phyloP scores from a whole-genome alignment of 2,329 filamentous ascomycete species.

The Alternaria sp. region DNA sequence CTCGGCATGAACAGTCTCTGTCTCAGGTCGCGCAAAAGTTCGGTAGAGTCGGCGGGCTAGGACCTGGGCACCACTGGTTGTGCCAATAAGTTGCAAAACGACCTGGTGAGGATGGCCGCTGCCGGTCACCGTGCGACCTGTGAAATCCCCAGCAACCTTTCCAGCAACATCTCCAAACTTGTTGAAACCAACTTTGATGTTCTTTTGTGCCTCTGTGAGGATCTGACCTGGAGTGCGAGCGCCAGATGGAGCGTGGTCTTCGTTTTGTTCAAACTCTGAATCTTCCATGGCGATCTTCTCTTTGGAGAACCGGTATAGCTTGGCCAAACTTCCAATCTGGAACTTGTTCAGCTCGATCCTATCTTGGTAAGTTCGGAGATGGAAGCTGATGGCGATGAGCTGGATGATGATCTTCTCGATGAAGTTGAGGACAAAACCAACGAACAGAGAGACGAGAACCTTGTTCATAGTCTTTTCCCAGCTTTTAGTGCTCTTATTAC shows the following conservation, averaged over 20 bases:
- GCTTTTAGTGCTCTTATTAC: conserved; percentile 59
- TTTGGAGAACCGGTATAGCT: conserved; percentile 72
- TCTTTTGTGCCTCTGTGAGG: conserved; percentile 74
- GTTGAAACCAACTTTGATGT: conserved; percentile 77
- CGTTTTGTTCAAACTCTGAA: conserved; percentile 74
- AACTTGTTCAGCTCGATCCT: conserved; percentile 93
- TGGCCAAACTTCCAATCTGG: conserved; percentile 75
- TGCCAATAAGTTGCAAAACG: conserved; percentile 78
- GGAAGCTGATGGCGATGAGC: conserved; percentile 92
- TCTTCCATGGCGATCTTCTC: conserved; percentile 74
- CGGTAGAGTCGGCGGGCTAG: conserved; percentile 88
- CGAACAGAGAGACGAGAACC: conserved; percentile 84
- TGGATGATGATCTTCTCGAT: conserved; percentile 94
- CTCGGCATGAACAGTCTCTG: conserved; percentile 78
- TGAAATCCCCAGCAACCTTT: conserved; percentile 89
- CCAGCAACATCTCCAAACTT: conserved; percentile 88
- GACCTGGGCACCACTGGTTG: conserved; percentile 78
- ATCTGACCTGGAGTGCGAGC: conserved; percentile 77
- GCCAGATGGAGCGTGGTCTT: conserved; percentile 61
- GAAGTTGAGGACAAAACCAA: conserved; percentile 81
- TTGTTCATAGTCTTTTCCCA: conserved; percentile 88
- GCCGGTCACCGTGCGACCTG: conserved; percentile 73
- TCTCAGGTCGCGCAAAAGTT: conserved; percentile 78
- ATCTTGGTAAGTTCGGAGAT: conserved; percentile 87
- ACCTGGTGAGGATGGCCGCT: conserved; percentile 86